phyloP scores from a whole-genome alignment of 768 basidiomycete species.

The Suillus luteus region DNA sequence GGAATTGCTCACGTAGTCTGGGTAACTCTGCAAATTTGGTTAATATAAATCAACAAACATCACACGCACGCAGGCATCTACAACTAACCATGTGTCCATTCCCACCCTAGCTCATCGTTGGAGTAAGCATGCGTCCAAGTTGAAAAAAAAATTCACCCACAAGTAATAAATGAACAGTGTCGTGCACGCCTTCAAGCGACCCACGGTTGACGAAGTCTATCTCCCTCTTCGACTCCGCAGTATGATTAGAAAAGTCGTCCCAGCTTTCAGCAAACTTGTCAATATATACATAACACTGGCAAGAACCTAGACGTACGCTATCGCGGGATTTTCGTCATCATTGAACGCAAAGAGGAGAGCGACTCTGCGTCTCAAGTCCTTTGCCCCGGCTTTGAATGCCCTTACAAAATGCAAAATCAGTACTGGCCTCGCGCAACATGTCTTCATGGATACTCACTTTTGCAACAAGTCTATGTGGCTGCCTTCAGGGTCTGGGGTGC shows the following conservation, averaged over 20 bases:
- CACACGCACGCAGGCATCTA: not conserved
- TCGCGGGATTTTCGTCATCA: slow-evolving; percentile 16
- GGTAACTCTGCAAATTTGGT: slow-evolving; percentile 16
- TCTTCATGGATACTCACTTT: slow-evolving; percentile 14
- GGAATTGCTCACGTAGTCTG: slow-evolving; percentile 25
- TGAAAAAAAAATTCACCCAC: slow-evolving; percentile 16
- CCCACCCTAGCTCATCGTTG: slow-evolving; percentile 20
- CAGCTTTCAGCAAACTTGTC: slow-evolving; percentile 20
- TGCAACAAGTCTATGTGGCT: slow-evolving; percentile 20
- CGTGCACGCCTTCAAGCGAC: slow-evolving; percentile 27
- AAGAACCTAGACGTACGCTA: slow-evolving; percentile 13
- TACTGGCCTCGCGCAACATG: not conserved
- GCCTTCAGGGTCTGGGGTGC: slow-evolving; percentile 14
- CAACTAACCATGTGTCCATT: slow-evolving; percentile 30
- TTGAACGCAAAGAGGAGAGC: slow-evolving; percentile 25
- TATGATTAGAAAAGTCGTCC: slow-evolving; percentile 32
- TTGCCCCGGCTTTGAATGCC: slow-evolving; percentile 20
- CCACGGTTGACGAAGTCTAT: slow-evolving; percentile 16
- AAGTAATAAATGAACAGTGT: slow-evolving; percentile 20
- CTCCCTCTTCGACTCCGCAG: slow-evolving; percentile 21
- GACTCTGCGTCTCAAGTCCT: slow-evolving; percentile 17
- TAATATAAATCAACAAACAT: slow-evolving; percentile 3
- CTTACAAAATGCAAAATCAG: slow-evolving; percentile 12
- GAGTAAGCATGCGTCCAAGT: not conserved
- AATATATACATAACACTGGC: not conserved